Conservation (phyloP, 2,329 filamentous ascomycete species). For the Trichocomaceae sp. region DNA sequence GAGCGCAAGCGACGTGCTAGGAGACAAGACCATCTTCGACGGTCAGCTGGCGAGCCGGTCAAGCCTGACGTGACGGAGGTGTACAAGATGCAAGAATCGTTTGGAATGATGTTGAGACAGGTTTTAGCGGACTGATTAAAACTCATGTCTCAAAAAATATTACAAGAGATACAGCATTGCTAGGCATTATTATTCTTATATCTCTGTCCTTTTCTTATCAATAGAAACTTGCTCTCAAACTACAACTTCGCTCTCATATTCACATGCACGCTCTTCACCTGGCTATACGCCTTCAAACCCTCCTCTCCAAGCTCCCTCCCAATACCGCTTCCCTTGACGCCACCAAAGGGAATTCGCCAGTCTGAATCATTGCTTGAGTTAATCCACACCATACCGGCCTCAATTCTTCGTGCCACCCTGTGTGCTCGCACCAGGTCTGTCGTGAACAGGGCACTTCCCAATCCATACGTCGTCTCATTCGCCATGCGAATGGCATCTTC, state of each 20-base stretch:
- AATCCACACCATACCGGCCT: slow-evolving; percentile 42
- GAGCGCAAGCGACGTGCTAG: slow-evolving; percentile 72
- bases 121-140: slow-evolving; percentile 62
- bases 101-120: slow-evolving; percentile 71
- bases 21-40: slow-evolving; percentile 70
- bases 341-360: slow-evolving; percentile 37
- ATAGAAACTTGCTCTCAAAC: neutral
- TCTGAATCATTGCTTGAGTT: slow-evolving; percentile 41
- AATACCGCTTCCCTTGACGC: slow-evolving; percentile 44
- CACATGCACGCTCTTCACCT: slow-evolving; percentile 38
- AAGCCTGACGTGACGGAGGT: slow-evolving; percentile 78
- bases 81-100: slow-evolving; percentile 70
- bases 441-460: slow-evolving; percentile 40
- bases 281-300: slow-evolving; percentile 35
- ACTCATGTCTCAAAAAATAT: too few species aligned
- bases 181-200: too few species aligned
- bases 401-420: slow-evolving; percentile 36
- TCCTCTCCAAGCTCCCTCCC: slow-evolving; percentile 44
- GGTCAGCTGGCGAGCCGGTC: slow-evolving; percentile 72
- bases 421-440: slow-evolving; percentile 35
- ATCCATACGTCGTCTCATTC: slow-evolving; percentile 38
- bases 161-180: too few species aligned
- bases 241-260: slow-evolving; percentile 33
- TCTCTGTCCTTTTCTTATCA: neutral
- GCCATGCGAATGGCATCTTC: slow-evolving; percentile 34